A percentile compares a stretch with the other conserved stretches of the same genome.
These are phyloP conservation scores for Pouteria campechiana DNA, from an alignment of 179 eudicot genomes.

Conservation along the genomic window DNA sequence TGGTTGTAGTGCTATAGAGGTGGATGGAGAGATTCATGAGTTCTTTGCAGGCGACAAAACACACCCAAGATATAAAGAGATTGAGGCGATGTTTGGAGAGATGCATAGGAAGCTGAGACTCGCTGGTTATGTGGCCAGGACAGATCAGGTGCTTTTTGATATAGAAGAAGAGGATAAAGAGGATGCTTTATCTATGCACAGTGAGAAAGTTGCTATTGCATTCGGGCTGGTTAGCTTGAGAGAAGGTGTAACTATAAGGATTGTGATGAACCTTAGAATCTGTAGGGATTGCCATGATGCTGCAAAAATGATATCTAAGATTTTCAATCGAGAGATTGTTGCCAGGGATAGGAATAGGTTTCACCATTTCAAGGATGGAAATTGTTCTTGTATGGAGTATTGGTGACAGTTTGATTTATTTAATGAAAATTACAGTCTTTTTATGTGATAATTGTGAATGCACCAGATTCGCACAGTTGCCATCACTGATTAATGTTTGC, in stretches of 20 bases:
- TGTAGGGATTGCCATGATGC: slow-evolving; percentile 7
- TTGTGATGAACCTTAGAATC: slow-evolving; percentile 4
- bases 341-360: slow-evolving; percentile 5
- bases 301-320: neutral
- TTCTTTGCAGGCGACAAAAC: slow-evolving; percentile 37
- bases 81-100: slow-evolving; percentile 25
- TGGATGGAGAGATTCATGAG: slow-evolving; percentile 29
- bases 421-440: too few species aligned
- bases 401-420: too few species aligned
- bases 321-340: slow-evolving; percentile 3
- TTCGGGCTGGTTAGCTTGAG: slow-evolving; percentile 7
- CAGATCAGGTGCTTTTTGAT: slow-evolving; percentile 4
- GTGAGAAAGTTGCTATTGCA: slow-evolving; percentile 9
- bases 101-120: slow-evolving; percentile 3
- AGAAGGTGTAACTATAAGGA: slow-evolving; percentile 5
- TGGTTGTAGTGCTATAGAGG: slow-evolving; percentile 12
- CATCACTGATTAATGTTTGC: too few species aligned
- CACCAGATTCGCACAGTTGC: too few species aligned
- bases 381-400: slow-evolving; percentile 1
- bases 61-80: slow-evolving; percentile 24
- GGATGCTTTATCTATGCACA: slow-evolving; percentile 6
- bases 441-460: too few species aligned
- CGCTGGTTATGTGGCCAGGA: slow-evolving; percentile 4
- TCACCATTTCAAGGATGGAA: slow-evolving; percentile 4
- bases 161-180: too few species aligned